Conservation (phyloP, 139 green algal species). For the Picochlorum sp. region DNA sequence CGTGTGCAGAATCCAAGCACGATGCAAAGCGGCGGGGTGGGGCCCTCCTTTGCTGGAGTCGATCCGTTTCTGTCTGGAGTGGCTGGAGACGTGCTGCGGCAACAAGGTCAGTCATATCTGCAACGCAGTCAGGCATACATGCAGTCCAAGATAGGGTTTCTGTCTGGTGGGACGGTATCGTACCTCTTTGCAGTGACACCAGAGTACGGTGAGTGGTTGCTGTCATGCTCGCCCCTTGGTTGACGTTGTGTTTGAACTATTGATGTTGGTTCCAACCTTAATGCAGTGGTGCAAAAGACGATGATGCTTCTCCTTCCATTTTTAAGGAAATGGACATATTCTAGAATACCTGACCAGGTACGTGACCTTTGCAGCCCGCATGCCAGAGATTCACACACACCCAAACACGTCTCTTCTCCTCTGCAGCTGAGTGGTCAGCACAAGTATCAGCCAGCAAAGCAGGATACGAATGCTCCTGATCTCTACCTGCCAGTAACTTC, state of each 20-base stretch:
- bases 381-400: background rate
- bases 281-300: conserved; percentile 61
- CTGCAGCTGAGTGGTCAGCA: conserved; percentile 62
- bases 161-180: conserved; percentile 61
- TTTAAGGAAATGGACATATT: conserved; percentile 79
- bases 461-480: conserved; percentile 91
- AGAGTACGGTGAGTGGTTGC: conserved; percentile 52
- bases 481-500: conserved; percentile 92
- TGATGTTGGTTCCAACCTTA: background rate
- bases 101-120: conserved; percentile 39
- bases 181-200: conserved; percentile 84
- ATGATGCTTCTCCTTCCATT: conserved; percentile 85
- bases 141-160: conserved; percentile 53
- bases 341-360: conserved; percentile 69
- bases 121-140: conserved; percentile 39
- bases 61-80: conserved; percentile 33
- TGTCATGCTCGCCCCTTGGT: background rate
- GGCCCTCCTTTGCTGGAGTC: background rate
- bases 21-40: background rate
- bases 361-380: background rate
- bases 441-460: conserved; percentile 74
- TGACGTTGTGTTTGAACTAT: background rate
- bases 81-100: conserved; percentile 37
- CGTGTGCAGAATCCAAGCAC: background rate
- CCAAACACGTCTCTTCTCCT: background rate